Evolutionary conservation across 345 rosid genomes (phyloP).

Genomic region (Murraya koenigii): DNA sequence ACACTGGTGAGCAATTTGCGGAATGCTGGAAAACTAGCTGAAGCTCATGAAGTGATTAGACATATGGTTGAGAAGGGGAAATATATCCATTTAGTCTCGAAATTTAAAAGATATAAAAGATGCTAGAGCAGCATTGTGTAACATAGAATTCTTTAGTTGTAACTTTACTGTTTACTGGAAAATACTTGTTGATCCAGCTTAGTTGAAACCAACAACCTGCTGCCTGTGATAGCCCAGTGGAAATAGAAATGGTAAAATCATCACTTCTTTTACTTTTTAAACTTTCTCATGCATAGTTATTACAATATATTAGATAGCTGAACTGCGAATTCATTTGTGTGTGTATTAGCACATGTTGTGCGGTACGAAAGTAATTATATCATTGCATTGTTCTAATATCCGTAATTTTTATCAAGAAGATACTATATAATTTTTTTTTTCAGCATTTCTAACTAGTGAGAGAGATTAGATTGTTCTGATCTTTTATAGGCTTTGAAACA

Average conservation of each 20-base stretch:
- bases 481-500: background rate
- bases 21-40: slow-evolving; percentile 70
- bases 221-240: slow-evolving; percentile 15
- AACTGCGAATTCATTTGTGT: background rate
- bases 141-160: slow-evolving; percentile 14
- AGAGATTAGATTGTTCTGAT: background rate
- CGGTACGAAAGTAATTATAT: background rate
- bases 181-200: slow-evolving; percentile 10
- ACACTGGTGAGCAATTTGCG: slow-evolving; percentile 71
- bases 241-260: slow-evolving; percentile 25
- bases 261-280: slow-evolving; percentile 13
- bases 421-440: background rate
- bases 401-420: background rate
- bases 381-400: background rate
- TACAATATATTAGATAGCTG: slow-evolving; percentile 13
- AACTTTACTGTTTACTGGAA: slow-evolving; percentile 6
- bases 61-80: slow-evolving; percentile 70
- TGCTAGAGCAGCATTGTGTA: slow-evolving; percentile 21
- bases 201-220: slow-evolving; percentile 19
- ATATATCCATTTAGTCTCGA: slow-evolving; percentile 57
- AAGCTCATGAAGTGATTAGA: slow-evolving; percentile 67
- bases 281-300: slow-evolving; percentile 4
- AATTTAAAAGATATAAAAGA: slow-evolving; percentile 49
- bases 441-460: background rate
- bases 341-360: background rate